Evolutionary conservation across 768 basidiomycete genomes (phyloP).

Genomic region (Clitopilus passeckerianus): DNA sequence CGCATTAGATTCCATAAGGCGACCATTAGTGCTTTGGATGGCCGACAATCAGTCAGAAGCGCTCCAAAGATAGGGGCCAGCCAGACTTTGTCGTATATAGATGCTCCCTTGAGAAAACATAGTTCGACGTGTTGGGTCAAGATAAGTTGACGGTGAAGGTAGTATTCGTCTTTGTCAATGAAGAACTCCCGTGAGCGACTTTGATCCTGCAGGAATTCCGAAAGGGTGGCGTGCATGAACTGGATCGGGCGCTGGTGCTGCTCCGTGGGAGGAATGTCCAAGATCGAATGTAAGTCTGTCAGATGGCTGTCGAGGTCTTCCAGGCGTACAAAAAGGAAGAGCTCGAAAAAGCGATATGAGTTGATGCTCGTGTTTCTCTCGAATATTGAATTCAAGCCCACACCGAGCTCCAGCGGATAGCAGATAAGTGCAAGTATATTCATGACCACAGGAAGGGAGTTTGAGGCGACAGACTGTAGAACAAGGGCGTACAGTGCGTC

Average conservation of each 20-base stretch:
- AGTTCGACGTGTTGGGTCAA: neutral
- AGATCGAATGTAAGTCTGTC: neutral
- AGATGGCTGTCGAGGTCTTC: neutral
- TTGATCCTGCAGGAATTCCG: neutral
- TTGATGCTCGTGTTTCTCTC: too few relatives aligned
- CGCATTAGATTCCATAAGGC: neutral
- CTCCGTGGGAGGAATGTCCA: neutral
- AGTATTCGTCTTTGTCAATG: neutral
- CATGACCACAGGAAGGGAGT: neutral
- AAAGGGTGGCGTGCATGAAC: neutral
- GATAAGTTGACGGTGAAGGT: neutral
- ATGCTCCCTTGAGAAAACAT: too few relatives aligned
- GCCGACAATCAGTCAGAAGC: neutral
- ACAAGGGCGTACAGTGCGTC: neutral
- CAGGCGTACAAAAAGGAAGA: neutral
- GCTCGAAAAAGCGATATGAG: neutral
- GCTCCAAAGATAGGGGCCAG: neutral
- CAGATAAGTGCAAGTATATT: neutral
- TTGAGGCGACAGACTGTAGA: neutral
- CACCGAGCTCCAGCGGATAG: neutral
- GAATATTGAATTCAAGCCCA: too few relatives aligned
- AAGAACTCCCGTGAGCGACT: neutral
- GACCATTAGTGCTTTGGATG: neutral
- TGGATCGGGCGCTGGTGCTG: neutral
- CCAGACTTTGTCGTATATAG: too few relatives aligned